Evolutionary conservation across 495 filamentous ascomycete species (phyloP).

Genomic region (Aspergillus biplanus): DNA sequence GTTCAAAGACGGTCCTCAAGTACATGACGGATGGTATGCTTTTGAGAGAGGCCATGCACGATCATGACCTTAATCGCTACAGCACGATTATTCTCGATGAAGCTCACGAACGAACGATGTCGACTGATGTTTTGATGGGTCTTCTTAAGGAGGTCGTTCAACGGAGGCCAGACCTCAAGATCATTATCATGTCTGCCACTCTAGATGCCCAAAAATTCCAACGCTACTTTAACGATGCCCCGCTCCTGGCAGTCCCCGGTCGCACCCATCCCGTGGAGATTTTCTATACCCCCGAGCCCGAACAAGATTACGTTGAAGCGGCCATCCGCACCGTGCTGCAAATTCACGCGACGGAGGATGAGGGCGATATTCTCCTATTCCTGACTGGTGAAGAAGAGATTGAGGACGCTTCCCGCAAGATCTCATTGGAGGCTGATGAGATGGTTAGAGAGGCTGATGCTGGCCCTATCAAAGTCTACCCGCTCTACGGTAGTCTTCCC

Average conservation of each 20-base stretch:
- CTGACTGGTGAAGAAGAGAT: conserved; percentile 99
- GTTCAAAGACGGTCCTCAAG: conserved; percentile 89
- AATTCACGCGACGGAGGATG: conserved; percentile 89
- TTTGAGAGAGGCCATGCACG: conserved; percentile 96
- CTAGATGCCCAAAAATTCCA: conserved; percentile 98
- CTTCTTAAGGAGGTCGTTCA: conserved; percentile 83
- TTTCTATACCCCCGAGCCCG: conserved; percentile 96
- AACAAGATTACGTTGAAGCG: conserved; percentile 95
- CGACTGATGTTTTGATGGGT: conserved; percentile 96
- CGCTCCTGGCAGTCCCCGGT: conserved; percentile 90
- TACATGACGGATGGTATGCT: conserved; percentile 99
- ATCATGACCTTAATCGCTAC: conserved; percentile 87
- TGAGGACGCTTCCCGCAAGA: conserved; percentile 92
- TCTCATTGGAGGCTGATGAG: conserved; percentile 86
- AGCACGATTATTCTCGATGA: conserved; percentile 99
- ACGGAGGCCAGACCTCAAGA: conserved; percentile 84
- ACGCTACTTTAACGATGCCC: conserved; percentile 94
- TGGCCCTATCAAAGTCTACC: conserved; percentile 87
- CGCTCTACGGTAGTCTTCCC: conserved; percentile 91
- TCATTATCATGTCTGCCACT: conserved; percentile 98
- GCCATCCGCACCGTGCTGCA: conserved; percentile 92
- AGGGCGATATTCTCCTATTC: conserved; percentile 95
- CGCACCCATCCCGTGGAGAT: conserved; percentile 97
- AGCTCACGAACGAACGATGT: conserved; percentile 93
- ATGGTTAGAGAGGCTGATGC: conserved; percentile 87